Evolutionary conservation across 192 early-diverging fungal genomes (phyloP), one percentile per base, ranked within the genome.

Genomic region (Coemansia sp.): DNA sequence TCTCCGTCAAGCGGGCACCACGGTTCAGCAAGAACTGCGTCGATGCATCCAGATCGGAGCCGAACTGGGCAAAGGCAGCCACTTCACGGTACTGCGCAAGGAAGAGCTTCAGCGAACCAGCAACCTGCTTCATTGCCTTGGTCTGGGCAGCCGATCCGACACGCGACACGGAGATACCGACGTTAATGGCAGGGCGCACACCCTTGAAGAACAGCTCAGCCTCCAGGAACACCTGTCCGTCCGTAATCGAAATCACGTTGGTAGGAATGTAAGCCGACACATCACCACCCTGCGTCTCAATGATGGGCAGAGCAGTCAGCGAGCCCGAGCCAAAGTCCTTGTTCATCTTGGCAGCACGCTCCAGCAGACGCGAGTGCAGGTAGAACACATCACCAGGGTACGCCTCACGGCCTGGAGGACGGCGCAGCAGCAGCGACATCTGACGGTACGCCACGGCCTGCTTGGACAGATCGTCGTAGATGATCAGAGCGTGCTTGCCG

Each of bases 171-270:
- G 96, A 99, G 52, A 99, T 84, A 99, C 96, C 96, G 80, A 99
- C 94, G 84, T 99, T 99, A 80, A 99, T 99, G 60, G 96, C 95
- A 53, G 96, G 96, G 73, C 96, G 93, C 61, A 96, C 82, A 88
- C 96, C 96, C 91, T 97, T 99, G 91, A 97, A 99, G 91, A 99
- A 99, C 55, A 99, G 86, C 84, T 99, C 94, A 52, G 96, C 94
- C 83, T 99, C 96, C 85, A 99, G 87, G 90, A 99, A 99, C 63
- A 99, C 97, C 82, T 99, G 96, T 37, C 96, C 96, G 83, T 99
- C 96, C 57, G 96, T 99, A 69, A 99, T 99, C 81, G 96, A 98
- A 95, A 98, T 98, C 69, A 98, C 94, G 86, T 98, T 98, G 73
- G 96, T 98, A 60, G 96, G 96, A 86, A 98, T 98, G 86, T 98